Conservation (phyloP, 371 early-diverging fungal genomes). For the Mucor piriformis region DNA sequence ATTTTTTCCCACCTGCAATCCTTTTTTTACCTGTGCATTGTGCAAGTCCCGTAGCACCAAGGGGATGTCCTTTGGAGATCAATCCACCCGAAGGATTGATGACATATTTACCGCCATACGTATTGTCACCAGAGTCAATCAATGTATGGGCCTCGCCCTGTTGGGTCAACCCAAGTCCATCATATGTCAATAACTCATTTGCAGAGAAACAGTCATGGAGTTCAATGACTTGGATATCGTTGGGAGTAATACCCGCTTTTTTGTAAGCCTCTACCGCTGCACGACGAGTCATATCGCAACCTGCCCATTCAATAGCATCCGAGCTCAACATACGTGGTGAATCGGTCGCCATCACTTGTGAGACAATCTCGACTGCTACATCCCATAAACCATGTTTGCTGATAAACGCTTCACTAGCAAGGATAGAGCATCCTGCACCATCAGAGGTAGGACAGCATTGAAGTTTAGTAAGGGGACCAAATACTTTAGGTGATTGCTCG, state of each 20-base stretch:
- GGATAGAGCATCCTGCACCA: constrained; percentile 71
- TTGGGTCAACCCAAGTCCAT: constrained; percentile 72
- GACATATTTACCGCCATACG: constrained; percentile 67
- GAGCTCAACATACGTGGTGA: constrained; percentile 61
- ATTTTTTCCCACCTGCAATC: background rate
- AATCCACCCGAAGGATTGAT: constrained; percentile 84
- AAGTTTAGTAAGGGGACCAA: constrained; percentile 73
- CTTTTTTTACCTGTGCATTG: constrained; percentile 65
- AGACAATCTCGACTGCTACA: constrained; percentile 74
- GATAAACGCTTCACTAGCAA: constrained; percentile 74
- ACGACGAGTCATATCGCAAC: constrained; percentile 72
- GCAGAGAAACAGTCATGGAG: constrained; percentile 85
- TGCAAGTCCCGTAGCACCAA: constrained; percentile 83
- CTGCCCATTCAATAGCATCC: constrained; percentile 71
- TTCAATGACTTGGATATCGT: constrained; percentile 74
- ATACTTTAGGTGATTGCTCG: constrained; percentile 64
- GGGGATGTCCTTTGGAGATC: constrained; percentile 82
- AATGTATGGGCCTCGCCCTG: constrained; percentile 67
- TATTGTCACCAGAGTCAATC: constrained; percentile 58
- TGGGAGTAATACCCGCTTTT: constrained; percentile 62
- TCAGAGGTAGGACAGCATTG: constrained; percentile 86
- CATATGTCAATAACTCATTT: constrained; percentile 81
- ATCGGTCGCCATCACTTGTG: constrained; percentile 78
- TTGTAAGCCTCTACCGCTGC: constrained; percentile 63
- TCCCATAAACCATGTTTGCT: constrained; percentile 62